phyloP scores from a whole-genome alignment of 2,329 filamentous ascomycete genomes.

The Claviceps pusilla region DNA sequence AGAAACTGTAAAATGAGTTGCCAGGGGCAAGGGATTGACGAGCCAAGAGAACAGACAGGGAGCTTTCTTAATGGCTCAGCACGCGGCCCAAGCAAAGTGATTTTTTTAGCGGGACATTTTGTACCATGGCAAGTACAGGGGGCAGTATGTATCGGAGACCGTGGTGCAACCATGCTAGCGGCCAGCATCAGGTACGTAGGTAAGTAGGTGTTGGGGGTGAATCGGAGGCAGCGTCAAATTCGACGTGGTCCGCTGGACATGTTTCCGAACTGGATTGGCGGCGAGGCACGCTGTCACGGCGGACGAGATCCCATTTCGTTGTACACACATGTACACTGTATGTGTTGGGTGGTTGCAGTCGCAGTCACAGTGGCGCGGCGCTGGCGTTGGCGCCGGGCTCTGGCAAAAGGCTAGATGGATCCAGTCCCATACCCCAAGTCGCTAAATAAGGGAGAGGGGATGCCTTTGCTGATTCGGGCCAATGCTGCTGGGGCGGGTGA shows the following conservation, averaged over 20 bases:
- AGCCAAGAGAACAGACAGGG: background rate
- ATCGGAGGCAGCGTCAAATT: background rate
- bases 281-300: background rate
- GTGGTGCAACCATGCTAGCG: background rate
- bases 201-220: background rate
- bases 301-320: background rate
- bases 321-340: background rate
- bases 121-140: background rate
- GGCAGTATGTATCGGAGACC: background rate
- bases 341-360: background rate
- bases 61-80: background rate
- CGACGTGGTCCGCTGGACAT: background rate
- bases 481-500: background rate
- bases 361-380: background rate
- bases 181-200: background rate
- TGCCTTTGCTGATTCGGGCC: background rate
- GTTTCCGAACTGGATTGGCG: background rate
- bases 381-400: background rate
- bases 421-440: background rate
- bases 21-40: background rate
- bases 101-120: background rate
- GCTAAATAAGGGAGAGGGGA: background rate
- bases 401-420: background rate
- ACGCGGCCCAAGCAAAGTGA: background rate
- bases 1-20: background rate